Evolutionary conservation across 176 grass and related monocot species (phyloP).

Genomic region (Oryza nivara): DNA sequence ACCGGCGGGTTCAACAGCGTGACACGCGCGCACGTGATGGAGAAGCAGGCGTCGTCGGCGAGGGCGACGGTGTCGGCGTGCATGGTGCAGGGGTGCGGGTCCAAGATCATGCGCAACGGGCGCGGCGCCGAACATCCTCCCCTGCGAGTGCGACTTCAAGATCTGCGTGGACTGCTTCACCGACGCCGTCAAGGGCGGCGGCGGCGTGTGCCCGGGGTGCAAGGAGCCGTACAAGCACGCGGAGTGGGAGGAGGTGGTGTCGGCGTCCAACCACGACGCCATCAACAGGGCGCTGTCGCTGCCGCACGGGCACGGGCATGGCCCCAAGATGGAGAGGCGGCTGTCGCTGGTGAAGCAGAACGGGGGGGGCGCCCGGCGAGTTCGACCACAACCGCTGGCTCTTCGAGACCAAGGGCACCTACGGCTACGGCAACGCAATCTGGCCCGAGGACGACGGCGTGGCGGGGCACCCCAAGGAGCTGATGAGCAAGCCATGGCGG

Average conservation of each 20-base stretch:
- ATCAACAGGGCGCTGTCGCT: not conserved
- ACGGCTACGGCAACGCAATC: slow-evolving; percentile 94
- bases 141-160: slow-evolving; percentile 97
- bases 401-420: slow-evolving; percentile 98
- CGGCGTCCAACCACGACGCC: slow-evolving; percentile 36
- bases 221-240: slow-evolving; percentile 90
- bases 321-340: slow-evolving; percentile 65
- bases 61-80: slow-evolving; percentile 43
- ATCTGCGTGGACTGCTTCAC: slow-evolving; percentile 91
- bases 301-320: slow-evolving; percentile 59
- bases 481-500: slow-evolving; percentile 86
- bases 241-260: slow-evolving; percentile 67
- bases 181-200: slow-evolving; percentile 73
- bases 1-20: slow-evolving; percentile 95
- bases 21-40: slow-evolving; percentile 78
- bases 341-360: slow-evolving; percentile 67
- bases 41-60: slow-evolving; percentile 38
- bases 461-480: slow-evolving; percentile 69
- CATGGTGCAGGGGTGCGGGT: slow-evolving; percentile 72
- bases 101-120: slow-evolving; percentile 61
- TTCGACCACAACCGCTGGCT: slow-evolving; percentile 97
- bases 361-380: slow-evolving; percentile 56
- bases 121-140: slow-evolving; percentile 62
- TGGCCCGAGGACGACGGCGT: slow-evolving; percentile 64
- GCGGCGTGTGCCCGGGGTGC: slow-evolving; percentile 73